Percentiles rank a stretch among this genome's conserved stretches.
These are phyloP conservation scores for Penicillium macrosclerotiorum DNA, from an alignment of 495 filamentous ascomycete species.

Conservation along the genomic window DNA sequence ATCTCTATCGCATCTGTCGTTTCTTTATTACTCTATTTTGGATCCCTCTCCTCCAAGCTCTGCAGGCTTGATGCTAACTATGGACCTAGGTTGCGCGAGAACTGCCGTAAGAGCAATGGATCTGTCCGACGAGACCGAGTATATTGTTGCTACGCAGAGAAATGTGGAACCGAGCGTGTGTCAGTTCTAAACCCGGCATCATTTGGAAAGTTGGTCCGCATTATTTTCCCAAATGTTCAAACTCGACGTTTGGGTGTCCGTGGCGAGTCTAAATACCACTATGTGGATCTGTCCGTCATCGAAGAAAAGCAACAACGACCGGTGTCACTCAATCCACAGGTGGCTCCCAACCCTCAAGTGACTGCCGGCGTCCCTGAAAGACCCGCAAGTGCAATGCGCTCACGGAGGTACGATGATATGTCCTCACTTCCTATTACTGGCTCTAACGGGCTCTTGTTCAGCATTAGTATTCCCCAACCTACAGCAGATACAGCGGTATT, in stretches of 20 bases:
- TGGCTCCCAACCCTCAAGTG: conserved; percentile 19
- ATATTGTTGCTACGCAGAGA: conserved; percentile 86
- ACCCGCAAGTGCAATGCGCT: conserved; percentile 28
- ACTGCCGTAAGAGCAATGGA: conserved; percentile 74
- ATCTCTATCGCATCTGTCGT: background rate
- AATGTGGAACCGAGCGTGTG: conserved; percentile 88
- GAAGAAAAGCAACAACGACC: conserved; percentile 48
- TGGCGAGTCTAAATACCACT: conserved; percentile 98
- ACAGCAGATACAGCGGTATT: conserved; percentile 66
- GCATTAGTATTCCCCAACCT: conserved; percentile 47
- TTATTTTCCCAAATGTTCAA: conserved; percentile 92
- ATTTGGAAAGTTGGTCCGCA: conserved; percentile 94
- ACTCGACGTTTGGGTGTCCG: conserved; percentile 88
- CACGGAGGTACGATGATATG: conserved; percentile 32
- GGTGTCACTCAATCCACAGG: conserved; percentile 24
- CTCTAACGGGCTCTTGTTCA: conserved; percentile 16
- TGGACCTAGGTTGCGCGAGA: conserved; percentile 72
- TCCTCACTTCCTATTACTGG: conserved; percentile 1
- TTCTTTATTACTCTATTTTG: too few relatives aligned
- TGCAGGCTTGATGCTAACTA: too few relatives aligned
- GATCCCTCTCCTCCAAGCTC: background rate
- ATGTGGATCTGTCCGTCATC: conserved; percentile 78
- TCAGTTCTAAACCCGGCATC: conserved; percentile 93
- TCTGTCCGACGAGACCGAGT: conserved; percentile 90
- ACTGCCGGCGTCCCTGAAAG: conserved; percentile 19